Base-by-base conservation (phyloP, 169 alveolate species). In the Eimeria maxima region DNA sequence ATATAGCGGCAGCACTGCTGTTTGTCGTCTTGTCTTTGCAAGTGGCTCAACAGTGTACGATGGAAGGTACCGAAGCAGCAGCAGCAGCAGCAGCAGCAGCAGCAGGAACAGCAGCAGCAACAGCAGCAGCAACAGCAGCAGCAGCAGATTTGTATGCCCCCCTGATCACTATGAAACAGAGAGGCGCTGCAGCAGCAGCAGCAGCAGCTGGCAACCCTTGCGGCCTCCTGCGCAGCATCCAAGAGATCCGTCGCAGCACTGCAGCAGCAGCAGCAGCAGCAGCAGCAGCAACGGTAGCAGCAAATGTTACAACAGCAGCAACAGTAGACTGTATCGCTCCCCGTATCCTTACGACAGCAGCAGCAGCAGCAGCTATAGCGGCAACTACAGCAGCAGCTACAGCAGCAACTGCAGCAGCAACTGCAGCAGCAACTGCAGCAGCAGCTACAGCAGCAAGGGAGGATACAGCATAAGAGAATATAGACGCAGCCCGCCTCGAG, bases 381-480 rank as follows among this genome's bases (percentile, higher is more conserved):
- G 24, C 27, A 2, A 24, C 86, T 11, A 44, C 53, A 74, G 53
- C 57, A n/a, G 47, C 47, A 44, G 24, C 57, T 11, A 57, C 86
- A 11, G 53, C 86, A 33, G 24, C 86, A 74, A 33, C 86, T 27
- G 47, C 18, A 67, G 47, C 27, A 13, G 33, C 57, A 22, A 44
- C 86, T 16, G 10, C 38, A 33, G 86, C 86, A 3, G 86, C 86
- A n/a, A 29, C 57, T 38, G 14, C 86, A 74, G 86, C 86, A 74
- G 86, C 86, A 74, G 86, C 86, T 3, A n/a, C 86, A 74, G 86
- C 57, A 38, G 86, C 55, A 38, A 29, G 78, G 29, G 78, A 18
- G 78, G 78, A 16, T 67, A 67, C 78, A 67, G 78, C 78, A 67
- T 22, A 22, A 27, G 78, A 67, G 78, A 67, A 22, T 14, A 29